These are phyloP conservation scores for Fusarium mangiferae DNA, from an alignment of 2,329 filamentous ascomycete genomes.

Conservation along the genomic window DNA sequence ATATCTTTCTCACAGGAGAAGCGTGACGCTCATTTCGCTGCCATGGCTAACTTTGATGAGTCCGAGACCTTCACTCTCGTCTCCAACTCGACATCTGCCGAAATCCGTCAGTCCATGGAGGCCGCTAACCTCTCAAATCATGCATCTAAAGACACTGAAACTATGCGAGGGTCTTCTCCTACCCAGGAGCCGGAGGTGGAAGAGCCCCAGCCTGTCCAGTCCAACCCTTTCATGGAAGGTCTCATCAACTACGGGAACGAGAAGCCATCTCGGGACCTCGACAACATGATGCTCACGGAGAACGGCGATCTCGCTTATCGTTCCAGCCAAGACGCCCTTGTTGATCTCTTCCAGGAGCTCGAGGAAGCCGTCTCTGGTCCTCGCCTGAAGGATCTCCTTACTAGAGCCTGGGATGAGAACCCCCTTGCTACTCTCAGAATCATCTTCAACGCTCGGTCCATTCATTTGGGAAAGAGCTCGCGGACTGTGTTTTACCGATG, in stretches of 20 bases:
- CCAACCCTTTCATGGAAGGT: conserved; percentile 50
- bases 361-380: conserved; percentile 52
- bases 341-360: conserved; percentile 66
- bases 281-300: conserved; percentile 62
- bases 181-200: neutral
- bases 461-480: conserved; percentile 67
- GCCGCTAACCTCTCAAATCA: conserved; percentile 19
- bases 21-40: neutral
- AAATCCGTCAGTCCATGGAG: conserved; percentile 34
- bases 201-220: neutral
- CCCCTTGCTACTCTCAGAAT: conserved; percentile 63
- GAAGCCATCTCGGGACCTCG: conserved; percentile 30
- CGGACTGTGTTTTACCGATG: conserved; percentile 61
- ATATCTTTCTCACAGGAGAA: neutral
- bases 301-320: conserved; percentile 61
- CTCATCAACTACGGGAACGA: conserved; percentile 41
- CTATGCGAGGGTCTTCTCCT: neutral
- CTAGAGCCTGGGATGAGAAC: conserved; percentile 61
- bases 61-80: conserved; percentile 45
- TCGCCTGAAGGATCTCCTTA: conserved; percentile 55
- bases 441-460: conserved; percentile 70
- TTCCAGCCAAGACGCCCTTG: conserved; percentile 57
- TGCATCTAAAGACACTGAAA: neutral
- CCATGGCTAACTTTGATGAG: conserved; percentile 25
- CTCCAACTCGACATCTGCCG: conserved; percentile 41